Base-by-base conservation (phyloP, 2,329 filamentous ascomycete genomes). In the Aspergillus texensis region DNA sequence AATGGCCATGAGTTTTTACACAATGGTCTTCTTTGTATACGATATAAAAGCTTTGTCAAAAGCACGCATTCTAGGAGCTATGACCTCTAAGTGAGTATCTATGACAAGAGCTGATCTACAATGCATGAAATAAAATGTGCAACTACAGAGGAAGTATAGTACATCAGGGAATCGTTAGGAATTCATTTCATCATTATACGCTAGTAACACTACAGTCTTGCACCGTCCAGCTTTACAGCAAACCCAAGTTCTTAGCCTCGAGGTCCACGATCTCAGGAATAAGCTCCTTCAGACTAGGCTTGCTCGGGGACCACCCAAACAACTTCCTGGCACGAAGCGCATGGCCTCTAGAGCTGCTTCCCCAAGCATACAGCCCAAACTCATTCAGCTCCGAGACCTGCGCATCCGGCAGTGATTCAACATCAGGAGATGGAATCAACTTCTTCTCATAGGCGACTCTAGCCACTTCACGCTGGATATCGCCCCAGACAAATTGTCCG, bases 251-350 rank as follows among this genome's bases (percentile, higher is more conserved):
- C 65, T 74, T 79, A 3, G 79, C 80, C 65, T 87, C 84, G 28
- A 73, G 67, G 36, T 85, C 81, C 0, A 91, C 81, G 55, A 86
- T 82, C 2, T 79, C 78, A 3, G 84, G 82, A 32, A 91, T 75
- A 57, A 85, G 78, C 12, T 88, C 85, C 63, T 83, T 74, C 58
- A 91, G 61, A 32, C 79, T 81, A 26, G 77, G 78, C 55, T 83
- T 75, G 61, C 73, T 67, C 12, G 78, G 77, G 6, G 68, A 68
- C 78, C 78, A 80, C 1, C 75, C 77, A 55, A 80, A 66, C 57
- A 80, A 64, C 62, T 78, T 78, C 36, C 72, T 73, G 1, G 73
- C 78, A 19, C 78, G 73, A 54, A 77, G 70, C 5, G 78, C 72
- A 63, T 71, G 70, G 11, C 77, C 75, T 39, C 77, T 69, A 21